phyloP scores from a whole-genome alignment of 768 basidiomycete species.

The Boletus pseudo-olivaceus region DNA sequence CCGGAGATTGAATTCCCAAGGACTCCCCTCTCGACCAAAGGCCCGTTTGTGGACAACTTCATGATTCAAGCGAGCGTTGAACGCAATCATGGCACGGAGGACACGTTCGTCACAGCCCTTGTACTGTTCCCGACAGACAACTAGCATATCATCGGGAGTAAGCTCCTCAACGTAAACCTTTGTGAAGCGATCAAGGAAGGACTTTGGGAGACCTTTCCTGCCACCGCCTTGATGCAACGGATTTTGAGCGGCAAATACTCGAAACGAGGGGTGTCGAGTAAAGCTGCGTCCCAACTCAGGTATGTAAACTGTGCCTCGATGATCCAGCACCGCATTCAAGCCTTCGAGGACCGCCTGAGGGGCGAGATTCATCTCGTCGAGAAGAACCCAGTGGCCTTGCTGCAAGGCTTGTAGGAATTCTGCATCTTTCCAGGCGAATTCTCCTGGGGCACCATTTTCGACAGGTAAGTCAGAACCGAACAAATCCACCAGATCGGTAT shows the following conservation, averaged over 20 bases:
- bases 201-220: constrained; percentile 94
- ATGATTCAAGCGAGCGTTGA: constrained; percentile 68
- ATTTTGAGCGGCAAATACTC: constrained; percentile 97
- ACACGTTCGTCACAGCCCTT: constrained; percentile 51
- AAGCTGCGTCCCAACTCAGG: constrained; percentile 93
- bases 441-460: constrained; percentile 85
- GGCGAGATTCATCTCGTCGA: constrained; percentile 99
- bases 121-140: constrained; percentile 75
- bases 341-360: constrained; percentile 97
- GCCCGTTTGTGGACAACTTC: constrained; percentile 58
- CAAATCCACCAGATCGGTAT: constrained; percentile 93
- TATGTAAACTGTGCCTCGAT: constrained; percentile 91
- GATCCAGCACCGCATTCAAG: constrained; percentile 92
- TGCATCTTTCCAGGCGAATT: constrained; percentile 97
- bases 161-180: constrained; percentile 93
- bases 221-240: constrained; percentile 95
- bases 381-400: constrained; percentile 94
- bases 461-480: constrained; percentile 96
- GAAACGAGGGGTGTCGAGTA: constrained; percentile 84
- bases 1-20: constrained; percentile 98
- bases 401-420: constrained; percentile 93
- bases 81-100: constrained; percentile 75
- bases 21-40: constrained; percentile 78
- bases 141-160: constrained; percentile 66
- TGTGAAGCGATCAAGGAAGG: constrained; percentile 97